phyloP scores from a whole-genome alignment of 1,139 yeast species.

The Blastobotrys buckinghamii region DNA sequence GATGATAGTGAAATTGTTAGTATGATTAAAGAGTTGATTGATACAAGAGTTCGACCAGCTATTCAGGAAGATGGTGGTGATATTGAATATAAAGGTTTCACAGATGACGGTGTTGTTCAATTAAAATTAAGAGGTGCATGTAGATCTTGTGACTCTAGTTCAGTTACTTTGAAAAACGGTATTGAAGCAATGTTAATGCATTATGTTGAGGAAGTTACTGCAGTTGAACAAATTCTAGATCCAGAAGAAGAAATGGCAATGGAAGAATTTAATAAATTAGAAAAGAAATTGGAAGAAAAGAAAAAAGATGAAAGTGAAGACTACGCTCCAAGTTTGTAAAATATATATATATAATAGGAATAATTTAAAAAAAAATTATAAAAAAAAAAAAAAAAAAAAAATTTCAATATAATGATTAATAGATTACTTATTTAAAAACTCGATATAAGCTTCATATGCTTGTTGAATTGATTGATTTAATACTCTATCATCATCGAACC shows the following conservation, averaged over 20 bases:
- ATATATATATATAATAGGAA: no score
- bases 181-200: slow-evolving; percentile 81
- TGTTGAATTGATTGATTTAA: slow-evolving; percentile 83
- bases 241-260: slow-evolving; percentile 57
- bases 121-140: slow-evolving; percentile 80
- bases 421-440: slow-evolving; percentile 27
- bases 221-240: slow-evolving; percentile 62
- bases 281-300: slow-evolving; percentile 32
- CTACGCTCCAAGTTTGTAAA: slow-evolving; percentile 24
- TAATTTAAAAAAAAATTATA: not conserved
- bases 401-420: not conserved
- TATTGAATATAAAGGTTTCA: slow-evolving; percentile 61
- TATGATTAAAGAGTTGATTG: slow-evolving; percentile 88
- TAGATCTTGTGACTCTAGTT: slow-evolving; percentile 69
- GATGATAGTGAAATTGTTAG: slow-evolving; percentile 76
- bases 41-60: slow-evolving; percentile 94
- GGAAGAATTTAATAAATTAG: slow-evolving; percentile 66
- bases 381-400: slow-evolving; percentile 1
- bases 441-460: slow-evolving; percentile 87
- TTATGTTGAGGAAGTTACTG: slow-evolving; percentile 74
- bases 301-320: slow-evolving; percentile 10
- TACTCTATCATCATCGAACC: slow-evolving; percentile 70
- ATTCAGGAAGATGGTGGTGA: slow-evolving; percentile 78
- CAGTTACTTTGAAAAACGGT: slow-evolving; percentile 73
- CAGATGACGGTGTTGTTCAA: slow-evolving; percentile 65